phyloP scores from a whole-genome alignment of 352 stramenopile species.

The Blastocystis sp. region DNA sequence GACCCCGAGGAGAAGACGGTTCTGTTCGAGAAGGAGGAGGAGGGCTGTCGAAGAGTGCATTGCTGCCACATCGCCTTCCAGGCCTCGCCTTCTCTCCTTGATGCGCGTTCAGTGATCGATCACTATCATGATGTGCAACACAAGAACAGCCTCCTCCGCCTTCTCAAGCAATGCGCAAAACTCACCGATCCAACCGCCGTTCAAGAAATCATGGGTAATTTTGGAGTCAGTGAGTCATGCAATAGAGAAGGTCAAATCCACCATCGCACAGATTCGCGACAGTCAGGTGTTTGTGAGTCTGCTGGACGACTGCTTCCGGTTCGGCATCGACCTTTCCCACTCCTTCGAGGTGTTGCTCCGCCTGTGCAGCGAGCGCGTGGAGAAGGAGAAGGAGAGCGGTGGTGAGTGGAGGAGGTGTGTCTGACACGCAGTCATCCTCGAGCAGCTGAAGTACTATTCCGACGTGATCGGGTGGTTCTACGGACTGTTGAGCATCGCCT shows the following conservation, averaged over 20 bases:
- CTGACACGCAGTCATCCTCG: background rate
- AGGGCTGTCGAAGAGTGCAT: background rate
- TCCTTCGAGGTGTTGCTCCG: conserved; percentile 4
- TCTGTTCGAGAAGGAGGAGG: background rate
- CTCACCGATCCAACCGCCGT: background rate
- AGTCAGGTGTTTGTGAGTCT: conserved; percentile 37
- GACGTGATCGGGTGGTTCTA: conserved; percentile 49
- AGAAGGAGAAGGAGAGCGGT: background rate
- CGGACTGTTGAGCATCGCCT: background rate
- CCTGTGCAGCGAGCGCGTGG: conserved; percentile 25
- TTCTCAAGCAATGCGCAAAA: background rate
- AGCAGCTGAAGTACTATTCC: conserved; percentile 35
- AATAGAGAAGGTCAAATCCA: background rate
- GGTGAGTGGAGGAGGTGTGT: background rate
- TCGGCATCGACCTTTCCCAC: conserved; percentile 34
- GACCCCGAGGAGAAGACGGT: background rate
- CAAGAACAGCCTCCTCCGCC: conserved; percentile 38
- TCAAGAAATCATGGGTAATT: conserved; percentile 3
- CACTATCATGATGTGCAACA: conserved; percentile 30
- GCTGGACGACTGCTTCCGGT: conserved; percentile 50
- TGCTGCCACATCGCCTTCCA: background rate
- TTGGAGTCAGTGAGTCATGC: background rate
- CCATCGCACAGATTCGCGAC: conserved; percentile 10
- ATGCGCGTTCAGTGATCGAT: background rate
- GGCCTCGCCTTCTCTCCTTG: background rate